A percentile compares a stretch with the other conserved stretches of the same genome.
Conservation (phyloP, 1,284 basidiomycete species). For the Apiotrichum gamsii region DNA sequence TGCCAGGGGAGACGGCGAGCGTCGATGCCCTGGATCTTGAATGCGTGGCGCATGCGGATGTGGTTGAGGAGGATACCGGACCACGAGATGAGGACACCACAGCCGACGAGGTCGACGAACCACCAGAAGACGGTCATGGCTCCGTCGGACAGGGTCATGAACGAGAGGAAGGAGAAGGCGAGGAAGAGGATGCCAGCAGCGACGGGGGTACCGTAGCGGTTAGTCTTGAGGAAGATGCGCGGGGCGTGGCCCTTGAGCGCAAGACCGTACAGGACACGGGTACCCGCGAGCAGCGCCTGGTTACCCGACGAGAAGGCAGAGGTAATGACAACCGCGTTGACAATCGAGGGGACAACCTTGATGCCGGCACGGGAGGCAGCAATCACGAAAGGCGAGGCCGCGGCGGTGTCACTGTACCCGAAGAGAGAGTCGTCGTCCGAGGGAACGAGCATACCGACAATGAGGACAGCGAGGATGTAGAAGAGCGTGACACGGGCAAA, state of each 20-base stretch:
- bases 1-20: constrained; percentile 20
- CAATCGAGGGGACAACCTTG: constrained; percentile 51
- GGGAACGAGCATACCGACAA: constrained; percentile 66
- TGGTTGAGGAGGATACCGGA: constrained; percentile 22
- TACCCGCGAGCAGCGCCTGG: constrained; percentile 20
- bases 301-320: constrained; percentile 21
- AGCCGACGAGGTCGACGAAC: constrained; percentile 28
- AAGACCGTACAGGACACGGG: constrained; percentile 48
- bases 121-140: constrained; percentile 32
- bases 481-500: constrained; percentile 43
- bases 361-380: constrained; percentile 63
- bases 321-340: constrained; percentile 41
- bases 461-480: constrained; percentile 53
- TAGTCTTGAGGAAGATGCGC: constrained; percentile 49
- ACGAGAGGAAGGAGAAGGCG: constrained; percentile 40
- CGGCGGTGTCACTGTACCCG: constrained; percentile 52
- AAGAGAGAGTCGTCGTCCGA: constrained; percentile 13
- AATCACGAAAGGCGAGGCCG: constrained; percentile 61
- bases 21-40: constrained; percentile 15
- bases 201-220: constrained; percentile 48
- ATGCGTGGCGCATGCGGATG: constrained; percentile 12
- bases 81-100: constrained; percentile 31
- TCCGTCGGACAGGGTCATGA: constrained; percentile 32
- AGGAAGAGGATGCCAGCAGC: constrained; percentile 30
- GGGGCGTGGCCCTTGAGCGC: constrained; percentile 51